Evolutionary conservation across 2,329 filamentous ascomycete species (phyloP).

Genomic region (Fusarium papillatum): DNA sequence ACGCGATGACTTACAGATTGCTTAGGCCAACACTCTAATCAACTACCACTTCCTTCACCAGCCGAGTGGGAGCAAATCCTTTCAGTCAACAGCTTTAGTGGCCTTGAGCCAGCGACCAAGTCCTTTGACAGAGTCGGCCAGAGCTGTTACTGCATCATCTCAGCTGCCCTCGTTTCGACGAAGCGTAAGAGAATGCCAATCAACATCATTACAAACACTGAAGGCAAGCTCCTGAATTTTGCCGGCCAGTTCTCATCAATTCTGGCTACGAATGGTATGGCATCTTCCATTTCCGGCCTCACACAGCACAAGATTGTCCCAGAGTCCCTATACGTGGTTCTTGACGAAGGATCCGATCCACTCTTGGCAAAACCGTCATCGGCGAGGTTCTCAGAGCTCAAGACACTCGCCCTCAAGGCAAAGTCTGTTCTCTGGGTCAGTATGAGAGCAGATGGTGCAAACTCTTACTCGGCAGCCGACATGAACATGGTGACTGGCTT

Average conservation of each 20-base stretch:
- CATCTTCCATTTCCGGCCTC: neutral
- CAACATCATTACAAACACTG: neutral
- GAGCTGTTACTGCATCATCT: slow-evolving; percentile 9
- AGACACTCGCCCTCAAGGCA: neutral
- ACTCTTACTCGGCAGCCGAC: neutral
- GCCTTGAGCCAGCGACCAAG: slow-evolving; percentile 24
- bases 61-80: slow-evolving; percentile 3
- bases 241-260: slow-evolving; percentile 4
- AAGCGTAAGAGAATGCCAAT: neutral
- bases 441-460: fast-evolving
- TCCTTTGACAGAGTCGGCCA: slow-evolving; percentile 25
- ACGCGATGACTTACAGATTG: fast-evolving
- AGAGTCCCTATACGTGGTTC: slow-evolving; percentile 10
- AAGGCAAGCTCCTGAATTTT: neutral
- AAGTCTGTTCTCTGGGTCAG: slow-evolving; percentile 17
- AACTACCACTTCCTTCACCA: slow-evolving; percentile 3
- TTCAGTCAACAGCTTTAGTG: slow-evolving; percentile 7
- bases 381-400: neutral
- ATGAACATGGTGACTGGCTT: slow-evolving; percentile 1
- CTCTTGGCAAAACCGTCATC: fast-evolving
- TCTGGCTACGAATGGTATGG: neutral
- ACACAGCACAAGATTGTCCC: fast-evolving
- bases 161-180: neutral
- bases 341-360: neutral
- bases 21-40: neutral